phyloP scores from a whole-genome alignment of 2,329 filamentous ascomycete genomes.

The Xylariaceae sp. region DNA sequence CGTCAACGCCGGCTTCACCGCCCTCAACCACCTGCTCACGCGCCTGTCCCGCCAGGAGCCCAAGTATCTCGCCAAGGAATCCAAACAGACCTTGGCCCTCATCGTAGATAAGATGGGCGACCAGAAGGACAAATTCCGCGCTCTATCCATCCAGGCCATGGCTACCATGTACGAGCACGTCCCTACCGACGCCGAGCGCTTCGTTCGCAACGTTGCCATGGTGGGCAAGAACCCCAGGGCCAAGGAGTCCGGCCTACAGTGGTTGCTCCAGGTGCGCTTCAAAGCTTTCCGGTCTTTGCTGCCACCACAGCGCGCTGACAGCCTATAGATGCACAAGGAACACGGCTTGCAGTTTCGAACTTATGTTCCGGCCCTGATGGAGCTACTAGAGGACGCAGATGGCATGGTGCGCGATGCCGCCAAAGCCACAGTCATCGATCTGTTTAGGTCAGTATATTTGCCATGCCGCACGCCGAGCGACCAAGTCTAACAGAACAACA shows the following conservation, averaged over 20 bases:
- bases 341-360: slow-evolving; percentile 74
- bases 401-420: slow-evolving; percentile 80
- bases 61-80: slow-evolving; percentile 66
- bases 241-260: slow-evolving; percentile 80
- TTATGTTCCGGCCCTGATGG: slow-evolving; percentile 80
- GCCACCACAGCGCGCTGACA: slow-evolving; percentile 19
- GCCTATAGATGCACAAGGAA: slow-evolving; percentile 64
- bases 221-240: slow-evolving; percentile 75
- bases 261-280: slow-evolving; percentile 67
- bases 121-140: slow-evolving; percentile 77
- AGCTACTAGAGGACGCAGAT: slow-evolving; percentile 85
- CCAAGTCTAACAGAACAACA: slow-evolving; percentile 31
- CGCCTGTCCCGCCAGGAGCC: slow-evolving; percentile 82
- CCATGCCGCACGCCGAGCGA: background rate
- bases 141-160: slow-evolving; percentile 70
- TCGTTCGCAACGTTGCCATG: slow-evolving; percentile 74
- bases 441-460: slow-evolving; percentile 63
- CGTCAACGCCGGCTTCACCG: slow-evolving; percentile 79
- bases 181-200: slow-evolving; percentile 71
- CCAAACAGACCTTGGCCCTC: slow-evolving; percentile 65
- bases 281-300: background rate
- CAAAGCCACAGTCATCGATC: slow-evolving; percentile 76
- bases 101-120: slow-evolving; percentile 85
- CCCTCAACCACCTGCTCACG: slow-evolving; percentile 81
- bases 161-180: slow-evolving; percentile 71